Base-by-base conservation (phyloP, 1,139 yeast species). In the Magnusiomyces suaveolens region DNA sequence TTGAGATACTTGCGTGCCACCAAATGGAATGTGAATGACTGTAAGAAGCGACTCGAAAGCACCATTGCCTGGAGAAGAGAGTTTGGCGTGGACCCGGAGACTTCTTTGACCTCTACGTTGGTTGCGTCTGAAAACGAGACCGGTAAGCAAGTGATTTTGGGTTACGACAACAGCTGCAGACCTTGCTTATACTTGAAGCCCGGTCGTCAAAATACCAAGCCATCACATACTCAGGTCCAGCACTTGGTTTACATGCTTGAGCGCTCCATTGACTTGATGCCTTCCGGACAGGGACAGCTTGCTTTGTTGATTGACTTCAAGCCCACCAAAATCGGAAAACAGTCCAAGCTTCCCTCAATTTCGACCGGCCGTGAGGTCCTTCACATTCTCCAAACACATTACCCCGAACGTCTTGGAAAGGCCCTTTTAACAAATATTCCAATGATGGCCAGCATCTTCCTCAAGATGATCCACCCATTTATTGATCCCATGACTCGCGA, bases 401-500 rank as follows among this genome's bases (percentile, higher is more conserved):
- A 92, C 67, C 97, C 97, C 1, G 98, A 92, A 69, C 78, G 97
- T 64, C 76, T 92, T 60, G 98, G 98, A 26, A 83, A 83, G 65
- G 97, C 97, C 0, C 74, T 90, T 52, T 77, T 92, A 60, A 87
- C 95, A 47, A 90, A 92, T 67, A 87, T 92, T 60, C 97, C 97
- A 14, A 86, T 95, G 83, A 72, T 89, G 52, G 97, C 90, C 1
- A 84, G 94, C 80, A 83, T 95, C 1, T 92, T 92, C 66, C 75
- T 92, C 66, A 89, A 87, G 70, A 73, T 90, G 59, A 90, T 90
- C 56, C 87, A 87, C 60, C 97, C 97, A 1, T 92, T 92, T 66
- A 90, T 92, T 59, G 98, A 92, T 66, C 97, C 98, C 2, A 72
- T 88, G 66, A 92, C 97, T 1, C 78, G 95, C 62, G 96, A 88